Conservation (phyloP, 345 rosid species). For the Citrus unshiu region DNA sequence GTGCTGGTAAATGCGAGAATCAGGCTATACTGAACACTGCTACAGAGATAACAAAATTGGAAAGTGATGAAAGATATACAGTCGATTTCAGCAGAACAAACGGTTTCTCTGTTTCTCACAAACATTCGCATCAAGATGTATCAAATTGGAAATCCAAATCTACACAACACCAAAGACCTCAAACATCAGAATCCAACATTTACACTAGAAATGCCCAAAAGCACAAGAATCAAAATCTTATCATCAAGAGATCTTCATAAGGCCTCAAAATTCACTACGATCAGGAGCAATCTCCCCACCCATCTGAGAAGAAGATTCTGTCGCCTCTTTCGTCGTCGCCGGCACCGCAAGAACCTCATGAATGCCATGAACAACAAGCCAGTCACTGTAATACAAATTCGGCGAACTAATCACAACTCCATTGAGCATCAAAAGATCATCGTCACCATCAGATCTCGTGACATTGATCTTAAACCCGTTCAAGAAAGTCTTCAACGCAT, state of each 20-base stretch:
- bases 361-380: conserved; percentile 42
- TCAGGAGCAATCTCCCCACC: not conserved
- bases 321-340: not conserved
- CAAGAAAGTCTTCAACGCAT: conserved; percentile 20
- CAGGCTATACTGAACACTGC: not conserved
- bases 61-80: not conserved
- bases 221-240: not conserved
- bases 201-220: not conserved
- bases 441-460: conserved; percentile 17
- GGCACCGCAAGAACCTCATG: conserved; percentile 12
- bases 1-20: not conserved
- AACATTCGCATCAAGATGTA: not conserved
- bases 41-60: not conserved
- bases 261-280: conserved; percentile 14
- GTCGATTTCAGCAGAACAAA: not conserved
- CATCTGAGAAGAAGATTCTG: not conserved
- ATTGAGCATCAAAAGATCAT: conserved; percentile 26
- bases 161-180: not conserved
- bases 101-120: not conserved
- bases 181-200: not conserved
- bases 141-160: not conserved
- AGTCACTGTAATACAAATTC: conserved; percentile 28
- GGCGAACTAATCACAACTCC: conserved; percentile 22
- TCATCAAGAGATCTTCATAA: not conserved
- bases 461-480: conserved; percentile 29